Percentiles rank a stretch among this genome's conserved stretches.
These are phyloP conservation scores for Berkeleyomyces rouxiae DNA, from an alignment of 2,329 filamentous ascomycete genomes.

Conservation along the genomic window DNA sequence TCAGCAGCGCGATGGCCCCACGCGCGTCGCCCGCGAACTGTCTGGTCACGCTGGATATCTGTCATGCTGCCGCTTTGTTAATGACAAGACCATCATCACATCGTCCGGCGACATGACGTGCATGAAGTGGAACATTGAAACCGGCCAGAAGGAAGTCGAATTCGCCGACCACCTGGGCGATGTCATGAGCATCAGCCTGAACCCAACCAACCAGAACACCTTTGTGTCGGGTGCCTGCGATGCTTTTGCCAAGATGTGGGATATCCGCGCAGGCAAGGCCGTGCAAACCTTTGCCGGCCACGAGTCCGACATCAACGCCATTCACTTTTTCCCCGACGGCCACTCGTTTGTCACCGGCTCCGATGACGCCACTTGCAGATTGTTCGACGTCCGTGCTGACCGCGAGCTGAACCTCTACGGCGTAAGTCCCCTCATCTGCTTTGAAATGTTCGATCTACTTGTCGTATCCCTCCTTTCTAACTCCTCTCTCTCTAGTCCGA, in stretches of 20 bases:
- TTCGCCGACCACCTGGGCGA: conserved; percentile 97
- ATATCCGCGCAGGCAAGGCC: conserved; percentile 94
- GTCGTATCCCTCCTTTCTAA: background rate
- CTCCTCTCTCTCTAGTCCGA: conserved; percentile 49
- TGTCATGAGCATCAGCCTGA: conserved; percentile 99
- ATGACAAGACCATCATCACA: conserved; percentile 91
- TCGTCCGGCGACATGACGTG: conserved; percentile 99
- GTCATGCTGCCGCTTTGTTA: conserved; percentile 97
- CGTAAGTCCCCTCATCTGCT: conserved; percentile 23
- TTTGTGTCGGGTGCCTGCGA: conserved; percentile 99
- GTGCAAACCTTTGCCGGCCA: conserved; percentile 97
- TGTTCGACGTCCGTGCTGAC: conserved; percentile 96
- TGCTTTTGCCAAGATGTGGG: conserved; percentile 96
- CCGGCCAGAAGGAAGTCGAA: conserved; percentile 89
- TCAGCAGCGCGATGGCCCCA: conserved; percentile 84
- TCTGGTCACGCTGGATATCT: conserved; percentile 95
- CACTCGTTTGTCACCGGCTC: conserved; percentile 97
- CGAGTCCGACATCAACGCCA: conserved; percentile 98
- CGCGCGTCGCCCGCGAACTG: conserved; percentile 83
- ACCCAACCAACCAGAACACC: conserved; percentile 96
- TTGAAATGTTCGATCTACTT: background rate
- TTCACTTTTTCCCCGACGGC: conserved; percentile 97
- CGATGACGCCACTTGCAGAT: conserved; percentile 88
- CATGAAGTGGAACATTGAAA: conserved; percentile 99
- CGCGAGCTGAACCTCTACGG: conserved; percentile 56